phyloP scores from a whole-genome alignment of 768 basidiomycete species.

The Mycena haematopus region DNA sequence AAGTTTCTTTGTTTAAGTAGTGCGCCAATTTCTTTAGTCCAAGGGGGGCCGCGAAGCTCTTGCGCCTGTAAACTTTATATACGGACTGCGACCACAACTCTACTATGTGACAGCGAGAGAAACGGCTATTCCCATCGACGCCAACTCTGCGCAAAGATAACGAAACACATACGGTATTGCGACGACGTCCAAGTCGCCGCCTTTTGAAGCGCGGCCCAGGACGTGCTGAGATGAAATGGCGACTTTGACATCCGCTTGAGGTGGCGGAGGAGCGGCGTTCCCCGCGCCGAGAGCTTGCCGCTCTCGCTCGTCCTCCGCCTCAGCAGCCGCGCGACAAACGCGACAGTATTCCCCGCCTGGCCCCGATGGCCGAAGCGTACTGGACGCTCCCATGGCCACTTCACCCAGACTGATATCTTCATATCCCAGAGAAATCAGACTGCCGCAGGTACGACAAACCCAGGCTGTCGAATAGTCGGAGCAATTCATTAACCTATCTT shows the following conservation, averaged over 20 bases:
- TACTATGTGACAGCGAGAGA: slow-evolving; percentile 73
- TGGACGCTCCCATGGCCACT: slow-evolving; percentile 55
- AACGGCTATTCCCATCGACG: slow-evolving; percentile 97
- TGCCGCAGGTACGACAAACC: slow-evolving; percentile 97
- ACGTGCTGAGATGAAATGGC: slow-evolving; percentile 73
- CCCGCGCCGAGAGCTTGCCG: slow-evolving; percentile 66
- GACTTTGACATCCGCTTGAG: slow-evolving; percentile 62
- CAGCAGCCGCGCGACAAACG: slow-evolving; percentile 80
- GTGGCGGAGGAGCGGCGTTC: slow-evolving; percentile 47
- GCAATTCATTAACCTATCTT: slow-evolving; percentile 99
- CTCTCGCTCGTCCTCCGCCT: slow-evolving; percentile 66
- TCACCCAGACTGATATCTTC: slow-evolving; percentile 84
- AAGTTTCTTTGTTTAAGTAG: too few species aligned
- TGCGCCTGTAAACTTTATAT: too few species aligned
- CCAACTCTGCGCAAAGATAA: slow-evolving; percentile 93
- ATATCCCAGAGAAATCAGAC: slow-evolving; percentile 94
- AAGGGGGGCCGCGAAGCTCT: too few species aligned
- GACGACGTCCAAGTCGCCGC: slow-evolving; percentile 90
- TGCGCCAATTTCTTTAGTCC: too few species aligned
- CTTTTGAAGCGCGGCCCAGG: slow-evolving; percentile 63
- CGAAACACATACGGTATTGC: slow-evolving; percentile 96
- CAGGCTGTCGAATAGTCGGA: slow-evolving; percentile 99
- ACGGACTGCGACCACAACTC: slow-evolving; percentile 7
- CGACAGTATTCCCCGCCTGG: slow-evolving; percentile 94
- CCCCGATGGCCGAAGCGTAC: slow-evolving; percentile 63